phyloP scores from a whole-genome alignment of 2,329 filamentous ascomycete species.

The Hypoxylon sp. region DNA sequence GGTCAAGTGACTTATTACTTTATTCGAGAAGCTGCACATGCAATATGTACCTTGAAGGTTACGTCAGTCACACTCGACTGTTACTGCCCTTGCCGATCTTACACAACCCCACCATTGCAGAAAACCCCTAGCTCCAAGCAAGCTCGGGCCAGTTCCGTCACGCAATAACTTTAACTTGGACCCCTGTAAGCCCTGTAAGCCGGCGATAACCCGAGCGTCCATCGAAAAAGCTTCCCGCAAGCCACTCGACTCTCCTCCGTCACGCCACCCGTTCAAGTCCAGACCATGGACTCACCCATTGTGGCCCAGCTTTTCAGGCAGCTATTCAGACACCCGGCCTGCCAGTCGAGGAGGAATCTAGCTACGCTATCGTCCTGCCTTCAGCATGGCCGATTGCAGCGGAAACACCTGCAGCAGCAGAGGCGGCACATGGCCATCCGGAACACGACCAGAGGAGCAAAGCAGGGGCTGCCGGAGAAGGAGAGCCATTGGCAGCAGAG shows the following conservation, averaged over 20 bases:
- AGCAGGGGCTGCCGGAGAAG: slow-evolving; percentile 52
- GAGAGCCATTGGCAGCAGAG: slow-evolving; percentile 90
- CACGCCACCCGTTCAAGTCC: slow-evolving; percentile 22
- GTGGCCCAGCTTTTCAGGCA: slow-evolving; percentile 84
- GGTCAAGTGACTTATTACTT: slow-evolving; percentile 22
- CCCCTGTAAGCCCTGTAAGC: slow-evolving; percentile 3
- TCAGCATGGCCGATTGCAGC: slow-evolving; percentile 57
- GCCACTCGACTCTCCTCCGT: slow-evolving; percentile 17
- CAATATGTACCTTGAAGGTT: not conserved
- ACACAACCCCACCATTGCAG: slow-evolving; percentile 1
- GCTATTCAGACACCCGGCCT: slow-evolving; percentile 81
- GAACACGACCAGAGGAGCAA: slow-evolving; percentile 46
- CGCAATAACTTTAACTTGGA: slow-evolving; percentile 5
- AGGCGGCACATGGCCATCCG: slow-evolving; percentile 51
- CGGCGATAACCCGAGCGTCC: slow-evolving; percentile 33
- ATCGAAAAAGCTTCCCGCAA: slow-evolving; percentile 33
- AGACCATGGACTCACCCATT: slow-evolving; percentile 82
- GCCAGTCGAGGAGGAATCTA: slow-evolving; percentile 65
- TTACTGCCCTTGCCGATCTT: slow-evolving; percentile 1
- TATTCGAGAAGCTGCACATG: slow-evolving; percentile 1
- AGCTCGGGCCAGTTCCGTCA: slow-evolving; percentile 43
- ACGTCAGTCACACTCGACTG: slow-evolving; percentile 19
- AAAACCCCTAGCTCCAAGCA: slow-evolving; percentile 16
- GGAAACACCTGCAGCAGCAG: slow-evolving; percentile 48
- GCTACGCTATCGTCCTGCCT: slow-evolving; percentile 55